Percentiles rank a stretch among this genome's conserved stretches.
phyloP scores from a whole-genome alignment of 768 basidiomycete species.

The Candolleomyces efflorescens region DNA sequence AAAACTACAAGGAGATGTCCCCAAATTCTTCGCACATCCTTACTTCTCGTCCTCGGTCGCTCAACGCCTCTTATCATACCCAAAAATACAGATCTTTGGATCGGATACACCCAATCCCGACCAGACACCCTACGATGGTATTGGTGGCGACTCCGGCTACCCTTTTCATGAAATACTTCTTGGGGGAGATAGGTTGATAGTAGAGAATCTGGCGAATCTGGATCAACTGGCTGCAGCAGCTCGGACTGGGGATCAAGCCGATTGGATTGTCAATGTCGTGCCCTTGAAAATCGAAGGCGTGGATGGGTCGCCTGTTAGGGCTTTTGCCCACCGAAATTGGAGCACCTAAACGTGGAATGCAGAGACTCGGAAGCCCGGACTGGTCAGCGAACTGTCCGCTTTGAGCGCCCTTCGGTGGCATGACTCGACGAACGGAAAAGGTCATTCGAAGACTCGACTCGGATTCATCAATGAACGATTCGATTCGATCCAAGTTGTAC shows the following conservation, averaged over 20 bases:
- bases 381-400: too few relatives aligned
- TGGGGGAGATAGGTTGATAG: constrained; percentile 59
- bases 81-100: constrained; percentile 32
- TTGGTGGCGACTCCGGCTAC: constrained; percentile 35
- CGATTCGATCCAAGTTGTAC: too few relatives aligned
- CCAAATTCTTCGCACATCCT: constrained; percentile 57
- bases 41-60: constrained; percentile 35
- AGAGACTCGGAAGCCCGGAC: too few relatives aligned
- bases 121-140: constrained; percentile 42
- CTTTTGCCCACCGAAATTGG: constrained; percentile 37
- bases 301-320: constrained; percentile 72
- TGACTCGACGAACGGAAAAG: too few relatives aligned
- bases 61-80: neutral
- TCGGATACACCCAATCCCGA: constrained; percentile 68
- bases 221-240: constrained; percentile 27
- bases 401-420: too few relatives aligned
- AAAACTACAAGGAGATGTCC: neutral
- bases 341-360: too few relatives aligned
- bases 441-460: too few relatives aligned
- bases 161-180: constrained; percentile 57
- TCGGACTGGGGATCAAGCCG: constrained; percentile 15
- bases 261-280: constrained; percentile 48
- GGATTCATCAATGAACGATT: too few relatives aligned
- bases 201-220: constrained; percentile 64
- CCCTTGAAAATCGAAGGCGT: constrained; percentile 54